Evolutionary conservation across 2,329 filamentous ascomycete genomes (phyloP).

Genomic region (Trichoderma sp.): DNA sequence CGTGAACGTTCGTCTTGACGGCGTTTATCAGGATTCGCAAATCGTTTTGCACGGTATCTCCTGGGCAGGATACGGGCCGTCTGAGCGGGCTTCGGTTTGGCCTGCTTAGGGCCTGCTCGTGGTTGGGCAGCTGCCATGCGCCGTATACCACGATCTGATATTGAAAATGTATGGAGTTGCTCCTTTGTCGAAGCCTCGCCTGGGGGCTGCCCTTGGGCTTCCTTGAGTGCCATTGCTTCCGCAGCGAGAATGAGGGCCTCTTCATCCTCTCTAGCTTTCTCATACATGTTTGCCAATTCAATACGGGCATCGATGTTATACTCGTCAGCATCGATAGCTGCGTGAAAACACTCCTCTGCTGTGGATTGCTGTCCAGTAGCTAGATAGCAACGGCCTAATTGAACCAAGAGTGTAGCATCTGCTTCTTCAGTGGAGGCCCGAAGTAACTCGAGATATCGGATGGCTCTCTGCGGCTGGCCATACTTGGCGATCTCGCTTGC

Average conservation of each 20-base stretch:
- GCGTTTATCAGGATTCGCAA: constrained; percentile 45
- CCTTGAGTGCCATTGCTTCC: constrained; percentile 67
- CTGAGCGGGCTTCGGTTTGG: background rate
- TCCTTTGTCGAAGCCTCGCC: constrained; percentile 23
- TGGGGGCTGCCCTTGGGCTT: constrained; percentile 38
- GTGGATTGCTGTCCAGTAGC: constrained; percentile 60
- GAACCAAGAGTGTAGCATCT: constrained; percentile 53
- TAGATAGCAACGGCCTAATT: constrained; percentile 67
- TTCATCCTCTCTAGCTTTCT: constrained; percentile 68
- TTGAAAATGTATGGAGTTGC: background rate
- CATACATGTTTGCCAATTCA: constrained; percentile 81
- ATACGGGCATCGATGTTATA: constrained; percentile 73
- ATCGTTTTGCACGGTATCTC: constrained; percentile 46
- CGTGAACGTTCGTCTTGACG: constrained; percentile 45
- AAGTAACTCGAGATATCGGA: constrained; percentile 57
- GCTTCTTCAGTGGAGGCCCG: constrained; percentile 46
- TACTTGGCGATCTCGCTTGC: constrained; percentile 44
- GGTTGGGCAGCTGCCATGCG: constrained; percentile 2
- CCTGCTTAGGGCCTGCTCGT: constrained; percentile 5
- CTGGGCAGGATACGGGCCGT: constrained; percentile 32
- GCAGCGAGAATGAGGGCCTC: constrained; percentile 75
- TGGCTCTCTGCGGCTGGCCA: constrained; percentile 39
- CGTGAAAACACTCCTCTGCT: constrained; percentile 75
- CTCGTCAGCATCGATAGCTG: constrained; percentile 69
- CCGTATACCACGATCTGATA: background rate